phyloP scores from a whole-genome alignment of 495 filamentous ascomycete species.

The Hypoxylon perforatum region DNA sequence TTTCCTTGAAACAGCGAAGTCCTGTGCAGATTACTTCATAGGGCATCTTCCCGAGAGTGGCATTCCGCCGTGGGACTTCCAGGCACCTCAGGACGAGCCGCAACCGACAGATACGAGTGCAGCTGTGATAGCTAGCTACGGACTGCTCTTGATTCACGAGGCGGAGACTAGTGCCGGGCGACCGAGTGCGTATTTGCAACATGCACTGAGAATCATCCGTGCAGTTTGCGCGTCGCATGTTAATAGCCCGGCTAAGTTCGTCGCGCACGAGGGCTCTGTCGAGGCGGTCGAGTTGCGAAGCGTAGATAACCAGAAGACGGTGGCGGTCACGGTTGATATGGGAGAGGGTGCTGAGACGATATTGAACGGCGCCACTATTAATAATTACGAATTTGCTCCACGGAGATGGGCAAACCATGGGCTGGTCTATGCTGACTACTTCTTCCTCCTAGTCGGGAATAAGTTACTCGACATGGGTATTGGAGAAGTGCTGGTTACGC shows the following conservation, averaged over 20 bases:
- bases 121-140: constrained; percentile 56
- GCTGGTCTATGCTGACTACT: constrained; percentile 63
- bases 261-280: constrained; percentile 28
- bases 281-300: constrained; percentile 29
- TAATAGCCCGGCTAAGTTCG: constrained; percentile 36
- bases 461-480: constrained; percentile 44
- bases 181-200: constrained; percentile 40
- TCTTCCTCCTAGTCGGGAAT: constrained; percentile 60
- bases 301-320: neutral
- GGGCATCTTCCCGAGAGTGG: constrained; percentile 26
- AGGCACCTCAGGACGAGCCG: constrained; percentile 45
- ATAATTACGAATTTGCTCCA: constrained; percentile 49
- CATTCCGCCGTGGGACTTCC: constrained; percentile 53
- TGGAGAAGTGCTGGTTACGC: constrained; percentile 6
- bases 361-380: constrained; percentile 53
- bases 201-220: constrained; percentile 48
- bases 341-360: constrained; percentile 37
- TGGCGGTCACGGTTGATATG: constrained; percentile 8
- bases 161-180: constrained; percentile 24
- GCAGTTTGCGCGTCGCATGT: constrained; percentile 24
- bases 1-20: constrained; percentile 51
- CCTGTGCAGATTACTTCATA: constrained; percentile 54
- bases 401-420: constrained; percentile 48
- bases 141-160: constrained; percentile 53
- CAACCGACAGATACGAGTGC: constrained; percentile 52